Percentiles rank a stretch among this genome's conserved stretches.
phyloP scores from a whole-genome alignment of 2,329 filamentous ascomycete genomes.

The Zymoseptoria pseudotritici region DNA sequence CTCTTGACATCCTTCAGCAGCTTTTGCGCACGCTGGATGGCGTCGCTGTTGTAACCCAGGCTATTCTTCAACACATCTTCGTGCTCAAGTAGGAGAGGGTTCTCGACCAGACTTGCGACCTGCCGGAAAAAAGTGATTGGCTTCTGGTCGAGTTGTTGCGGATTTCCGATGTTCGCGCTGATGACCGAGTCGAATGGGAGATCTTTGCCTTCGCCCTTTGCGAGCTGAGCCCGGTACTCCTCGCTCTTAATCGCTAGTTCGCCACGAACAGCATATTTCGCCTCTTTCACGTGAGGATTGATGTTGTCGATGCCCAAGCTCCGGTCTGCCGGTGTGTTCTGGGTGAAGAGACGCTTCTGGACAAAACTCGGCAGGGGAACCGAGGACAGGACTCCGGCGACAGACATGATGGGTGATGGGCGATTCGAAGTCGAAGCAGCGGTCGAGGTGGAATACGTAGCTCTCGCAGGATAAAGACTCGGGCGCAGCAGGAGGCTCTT shows the following conservation, averaged over 20 bases:
- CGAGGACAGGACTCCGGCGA: conserved; percentile 12
- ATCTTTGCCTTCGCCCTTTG: conserved; percentile 48
- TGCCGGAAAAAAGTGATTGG: conserved; percentile 99
- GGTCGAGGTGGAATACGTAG: not conserved
- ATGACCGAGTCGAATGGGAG: conserved; percentile 88
- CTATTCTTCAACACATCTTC: conserved; percentile 66
- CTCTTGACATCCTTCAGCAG: conserved; percentile 78
- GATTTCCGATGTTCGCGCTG: conserved; percentile 97
- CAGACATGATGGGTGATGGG: not conserved
- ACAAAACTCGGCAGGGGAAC: conserved; percentile 19
- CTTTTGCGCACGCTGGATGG: conserved; percentile 72
- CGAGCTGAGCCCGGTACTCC: conserved; percentile 70
- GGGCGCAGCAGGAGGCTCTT: not conserved
- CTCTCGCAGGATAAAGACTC: not conserved
- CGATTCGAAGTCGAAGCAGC: not conserved
- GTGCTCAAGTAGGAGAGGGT: conserved; percentile 75
- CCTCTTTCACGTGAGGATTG: conserved; percentile 78
- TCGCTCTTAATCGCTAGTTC: conserved; percentile 92
- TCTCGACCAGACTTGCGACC: conserved; percentile 86
- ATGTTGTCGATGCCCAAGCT: conserved; percentile 72
- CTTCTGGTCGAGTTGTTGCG: conserved; percentile 97
- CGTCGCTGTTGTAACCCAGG: conserved; percentile 85
- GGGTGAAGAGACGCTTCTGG: conserved; percentile 16
- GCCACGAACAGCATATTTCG: conserved; percentile 93
- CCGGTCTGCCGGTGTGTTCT: conserved; percentile 8